phyloP scores from a whole-genome alignment of 306 rosid genomes.

The Acacia crassicarpa region DNA sequence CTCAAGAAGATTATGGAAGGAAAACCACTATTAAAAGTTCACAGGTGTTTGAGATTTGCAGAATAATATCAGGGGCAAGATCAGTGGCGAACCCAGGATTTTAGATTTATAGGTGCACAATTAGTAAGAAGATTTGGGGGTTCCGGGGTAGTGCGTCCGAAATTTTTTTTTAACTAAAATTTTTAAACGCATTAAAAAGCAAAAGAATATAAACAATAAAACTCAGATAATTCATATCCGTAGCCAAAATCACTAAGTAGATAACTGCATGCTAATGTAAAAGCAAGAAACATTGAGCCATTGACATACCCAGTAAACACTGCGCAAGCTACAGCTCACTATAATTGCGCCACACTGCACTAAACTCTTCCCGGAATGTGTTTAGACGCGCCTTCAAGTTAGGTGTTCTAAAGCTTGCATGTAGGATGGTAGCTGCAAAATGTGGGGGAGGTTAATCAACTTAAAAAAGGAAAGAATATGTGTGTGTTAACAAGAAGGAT shows the following conservation, averaged over 20 bases:
- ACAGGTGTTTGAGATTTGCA: neutral
- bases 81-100: too few relatives aligned
- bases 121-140: too few relatives aligned
- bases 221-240: neutral
- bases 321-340: constrained; percentile 77
- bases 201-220: too few relatives aligned
- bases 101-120: too few relatives aligned
- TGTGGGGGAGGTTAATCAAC: too few relatives aligned
- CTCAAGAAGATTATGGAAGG: neutral
- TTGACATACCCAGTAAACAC: constrained; percentile 50
- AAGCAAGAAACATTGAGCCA: constrained; percentile 33
- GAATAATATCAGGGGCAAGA: neutral
- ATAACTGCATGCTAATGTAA: constrained; percentile 10
- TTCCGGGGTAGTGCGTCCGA: too few relatives aligned
- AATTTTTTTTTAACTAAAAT: too few relatives aligned
- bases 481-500: neutral
- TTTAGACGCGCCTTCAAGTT: too few relatives aligned
- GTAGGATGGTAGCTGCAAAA: too few relatives aligned
- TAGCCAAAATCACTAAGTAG: neutral
- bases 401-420: too few relatives aligned
- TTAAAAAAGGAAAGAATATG: constrained; percentile 44
- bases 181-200: too few relatives aligned
- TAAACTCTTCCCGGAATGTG: constrained; percentile 99
- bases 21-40: neutral
- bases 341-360: constrained; percentile 99